These are phyloP conservation scores for Penicillium desertorum DNA, from an alignment of 495 filamentous ascomycete species.

Conservation along the genomic window DNA sequence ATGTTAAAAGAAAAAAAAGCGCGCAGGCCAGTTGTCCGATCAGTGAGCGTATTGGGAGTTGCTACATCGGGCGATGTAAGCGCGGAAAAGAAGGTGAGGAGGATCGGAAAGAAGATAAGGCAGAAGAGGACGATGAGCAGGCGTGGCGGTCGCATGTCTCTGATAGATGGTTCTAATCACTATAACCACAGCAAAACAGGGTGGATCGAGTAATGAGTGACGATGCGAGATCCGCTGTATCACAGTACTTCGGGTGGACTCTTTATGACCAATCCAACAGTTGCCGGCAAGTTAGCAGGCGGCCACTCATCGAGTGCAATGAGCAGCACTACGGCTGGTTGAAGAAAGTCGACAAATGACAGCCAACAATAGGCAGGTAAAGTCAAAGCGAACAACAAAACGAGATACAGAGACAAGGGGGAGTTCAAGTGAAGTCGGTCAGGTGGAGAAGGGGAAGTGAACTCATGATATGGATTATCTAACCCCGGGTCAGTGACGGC, in stretches of 20 bases:
- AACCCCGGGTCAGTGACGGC: constrained; percentile 21
- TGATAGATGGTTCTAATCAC: constrained; percentile 13
- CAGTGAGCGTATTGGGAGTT: constrained; percentile 41
- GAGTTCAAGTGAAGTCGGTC: constrained; percentile 15
- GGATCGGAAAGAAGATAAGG: constrained; percentile 54
- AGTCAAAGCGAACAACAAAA: constrained; percentile 4
- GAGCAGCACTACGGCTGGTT: constrained; percentile 27
- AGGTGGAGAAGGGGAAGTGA: constrained; percentile 24
- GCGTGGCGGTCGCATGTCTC: constrained; percentile 56
- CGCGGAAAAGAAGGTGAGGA: constrained; percentile 52
- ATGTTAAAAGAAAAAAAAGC: constrained; percentile 64
- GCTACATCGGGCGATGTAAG: constrained; percentile 45
- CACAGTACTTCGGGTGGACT: constrained; percentile 24
- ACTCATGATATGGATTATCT: constrained; percentile 26
- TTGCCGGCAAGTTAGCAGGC: constrained; percentile 32
- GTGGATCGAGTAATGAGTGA: constrained; percentile 17
- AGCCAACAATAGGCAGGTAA: constrained; percentile 13
- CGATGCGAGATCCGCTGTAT: constrained; percentile 25
- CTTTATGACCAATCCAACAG: constrained; percentile 43
- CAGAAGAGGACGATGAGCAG: constrained; percentile 53
- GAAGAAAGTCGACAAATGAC: constrained; percentile 17
- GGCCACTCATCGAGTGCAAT: constrained; percentile 42
- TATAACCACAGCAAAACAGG: neutral
- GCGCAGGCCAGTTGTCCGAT: constrained; percentile 47
- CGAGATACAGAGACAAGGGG: constrained; percentile 18